Evolutionary conservation across 768 basidiomycete species (phyloP).

Genomic region (Lactifluus rugatus): DNA sequence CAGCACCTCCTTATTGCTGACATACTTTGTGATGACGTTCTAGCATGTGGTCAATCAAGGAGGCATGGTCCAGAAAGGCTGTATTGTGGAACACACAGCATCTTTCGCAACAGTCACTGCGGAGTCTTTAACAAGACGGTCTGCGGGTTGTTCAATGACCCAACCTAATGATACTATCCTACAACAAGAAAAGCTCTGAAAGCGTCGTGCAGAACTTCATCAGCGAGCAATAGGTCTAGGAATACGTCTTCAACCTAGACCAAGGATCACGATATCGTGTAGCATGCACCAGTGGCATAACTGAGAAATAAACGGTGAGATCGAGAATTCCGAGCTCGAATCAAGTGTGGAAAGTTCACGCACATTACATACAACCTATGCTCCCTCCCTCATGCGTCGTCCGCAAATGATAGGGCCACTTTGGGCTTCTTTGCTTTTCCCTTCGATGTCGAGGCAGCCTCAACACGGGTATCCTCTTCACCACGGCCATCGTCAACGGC

Average conservation of each 20-base stretch:
- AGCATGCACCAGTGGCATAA: background rate
- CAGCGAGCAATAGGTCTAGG: background rate
- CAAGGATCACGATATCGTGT: background rate
- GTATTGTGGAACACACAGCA: too few relatives aligned
- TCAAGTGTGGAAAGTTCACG: background rate
- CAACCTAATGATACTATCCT: background rate
- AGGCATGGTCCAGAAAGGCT: background rate
- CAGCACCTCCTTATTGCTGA: background rate
- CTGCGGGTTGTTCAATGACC: too few relatives aligned
- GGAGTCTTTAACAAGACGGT: background rate
- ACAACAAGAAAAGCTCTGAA: background rate
- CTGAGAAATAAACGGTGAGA: background rate
- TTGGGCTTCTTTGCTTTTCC: slow-evolving; percentile 46
- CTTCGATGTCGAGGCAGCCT: slow-evolving; percentile 26
- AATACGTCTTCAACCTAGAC: background rate
- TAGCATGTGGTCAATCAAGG: background rate
- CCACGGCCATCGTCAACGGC: slow-evolving; percentile 27
- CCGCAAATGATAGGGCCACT: slow-evolving; percentile 46
- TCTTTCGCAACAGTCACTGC: background rate
- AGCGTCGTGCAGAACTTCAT: background rate
- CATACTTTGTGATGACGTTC: background rate
- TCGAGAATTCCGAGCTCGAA: background rate
- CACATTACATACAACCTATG: background rate
- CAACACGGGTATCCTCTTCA: slow-evolving; percentile 21
- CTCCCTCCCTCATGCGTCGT: slow-evolving; percentile 35